Base-by-base conservation (phyloP, 169 alveolate species). In the Condylostoma magnum region DNA sequence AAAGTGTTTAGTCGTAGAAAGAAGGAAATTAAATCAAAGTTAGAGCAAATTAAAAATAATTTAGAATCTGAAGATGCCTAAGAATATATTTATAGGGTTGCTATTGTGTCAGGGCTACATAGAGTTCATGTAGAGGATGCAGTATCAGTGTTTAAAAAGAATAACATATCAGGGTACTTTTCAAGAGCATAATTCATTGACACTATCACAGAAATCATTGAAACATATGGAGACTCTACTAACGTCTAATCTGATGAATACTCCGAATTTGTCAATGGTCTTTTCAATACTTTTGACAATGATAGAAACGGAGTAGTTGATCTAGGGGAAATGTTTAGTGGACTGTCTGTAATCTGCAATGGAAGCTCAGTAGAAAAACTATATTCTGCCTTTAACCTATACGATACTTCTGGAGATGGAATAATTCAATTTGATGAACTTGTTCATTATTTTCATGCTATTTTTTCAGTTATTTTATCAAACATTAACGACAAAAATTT, bases 271-370 rank as follows among this genome's bases (percentile, higher is more conserved):
- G 22, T 41, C 8, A n/a, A 12, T 10, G 18, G 20, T 10, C 12
- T 60, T 22, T 60, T 36, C 33, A 6, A 12, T 8, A 12, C n/a
- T 10, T 60, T 60, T 27, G 71, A 60, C 57, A 15, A 41, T n/a
- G 71, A 60, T 27, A 38, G 56, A 2, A 60, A 60, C 28, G 71
- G 71, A 1, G 71, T 60, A 8, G 57, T 60, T 6, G 51, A 30
- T 50, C 10, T 28, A 27, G 15, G 37, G 0, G 71, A 60, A 4
- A 28, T 60, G 33, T 60, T 60, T 34, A 15, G 71, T 41, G 71
- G 71, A 33, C 31, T 60, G 8, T 60, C 71, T 1, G 15, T 60
- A 36, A 1, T 60, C 20, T 60, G 71, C 43, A 55, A 34, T 38
- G 71, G 71, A 1, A 60, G 36, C 33, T 33, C 25, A 18, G 71